Evolutionary conservation across 1,139 yeast species (phyloP).

Genomic region (Geotrichum histeridarum): DNA sequence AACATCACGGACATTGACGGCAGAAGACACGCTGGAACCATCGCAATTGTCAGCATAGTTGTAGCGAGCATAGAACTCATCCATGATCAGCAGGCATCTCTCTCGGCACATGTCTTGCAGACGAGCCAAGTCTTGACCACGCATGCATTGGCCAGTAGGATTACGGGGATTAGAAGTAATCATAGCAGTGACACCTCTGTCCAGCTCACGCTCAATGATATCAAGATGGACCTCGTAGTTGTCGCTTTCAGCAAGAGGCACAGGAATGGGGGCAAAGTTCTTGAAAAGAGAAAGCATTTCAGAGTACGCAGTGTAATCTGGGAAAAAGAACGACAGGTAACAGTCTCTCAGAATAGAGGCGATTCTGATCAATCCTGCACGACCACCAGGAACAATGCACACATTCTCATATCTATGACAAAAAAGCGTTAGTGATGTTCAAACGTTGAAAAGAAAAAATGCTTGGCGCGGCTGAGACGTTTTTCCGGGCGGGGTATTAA

Average conservation of each 20-base stretch:
- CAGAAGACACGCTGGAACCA: slow-evolving; percentile 55
- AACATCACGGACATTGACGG: slow-evolving; percentile 54
- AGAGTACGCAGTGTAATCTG: slow-evolving; percentile 70
- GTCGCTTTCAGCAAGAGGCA: slow-evolving; percentile 57
- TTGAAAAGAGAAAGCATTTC: slow-evolving; percentile 64
- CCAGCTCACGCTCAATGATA: slow-evolving; percentile 51
- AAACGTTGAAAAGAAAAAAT: too few relatives aligned
- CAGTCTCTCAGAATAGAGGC: slow-evolving; percentile 62
- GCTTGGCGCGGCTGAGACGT: background rate
- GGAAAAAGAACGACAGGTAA: slow-evolving; percentile 58
- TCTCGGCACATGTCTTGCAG: slow-evolving; percentile 56
- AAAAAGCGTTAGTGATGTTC: background rate
- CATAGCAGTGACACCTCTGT: slow-evolving; percentile 57
- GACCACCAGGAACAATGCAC: slow-evolving; percentile 65
- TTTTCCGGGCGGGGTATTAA: background rate
- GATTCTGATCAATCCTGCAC: slow-evolving; percentile 63
- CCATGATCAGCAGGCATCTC: slow-evolving; percentile 58
- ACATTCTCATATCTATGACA: slow-evolving; percentile 48
- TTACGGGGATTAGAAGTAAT: slow-evolving; percentile 63
- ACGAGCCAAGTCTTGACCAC: slow-evolving; percentile 48
- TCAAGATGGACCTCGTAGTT: slow-evolving; percentile 57
- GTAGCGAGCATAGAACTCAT: slow-evolving; percentile 61
- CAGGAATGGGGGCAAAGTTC: slow-evolving; percentile 64
- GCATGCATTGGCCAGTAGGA: slow-evolving; percentile 60
- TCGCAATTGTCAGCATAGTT: slow-evolving; percentile 56